A percentile compares a stretch with the other conserved stretches of the same genome.
Conservation (phyloP, 768 basidiomycete genomes). For the Hygrocybe punicea region DNA sequence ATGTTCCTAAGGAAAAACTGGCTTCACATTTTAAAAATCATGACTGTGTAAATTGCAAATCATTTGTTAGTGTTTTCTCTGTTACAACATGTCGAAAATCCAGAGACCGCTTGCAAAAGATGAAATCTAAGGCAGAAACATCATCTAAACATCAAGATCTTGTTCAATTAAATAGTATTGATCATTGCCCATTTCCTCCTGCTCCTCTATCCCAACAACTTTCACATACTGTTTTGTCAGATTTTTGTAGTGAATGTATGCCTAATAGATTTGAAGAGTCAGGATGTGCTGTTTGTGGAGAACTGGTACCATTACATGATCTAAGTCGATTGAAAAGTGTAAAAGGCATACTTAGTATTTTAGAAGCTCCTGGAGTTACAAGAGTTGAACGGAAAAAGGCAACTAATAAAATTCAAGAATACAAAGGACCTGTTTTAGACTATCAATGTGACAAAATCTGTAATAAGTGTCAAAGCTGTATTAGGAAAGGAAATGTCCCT, state of each 20-base stretch:
- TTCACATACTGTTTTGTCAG: not conserved
- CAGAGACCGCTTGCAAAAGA: not conserved
- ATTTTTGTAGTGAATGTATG: not conserved
- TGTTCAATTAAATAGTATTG: slow-evolving; percentile 4
- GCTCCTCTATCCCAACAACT: not conserved
- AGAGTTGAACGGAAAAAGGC: slow-evolving; percentile 3
- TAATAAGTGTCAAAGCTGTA: not conserved
- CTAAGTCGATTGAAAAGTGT: slow-evolving; percentile 10
- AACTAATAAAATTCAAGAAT: slow-evolving; percentile 6
- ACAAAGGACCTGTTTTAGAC: slow-evolving; percentile 16
- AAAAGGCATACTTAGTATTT: not conserved
- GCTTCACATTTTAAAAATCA: not conserved
- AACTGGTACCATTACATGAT: slow-evolving; percentile 8
- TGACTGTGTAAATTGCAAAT: not conserved
- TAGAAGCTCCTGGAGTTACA: slow-evolving; percentile 7
- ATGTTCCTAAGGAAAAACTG: not conserved
- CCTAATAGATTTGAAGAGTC: slow-evolving; percentile 20
- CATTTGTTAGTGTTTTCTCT: not conserved
- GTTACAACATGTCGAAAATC: not conserved
- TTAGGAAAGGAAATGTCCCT: slow-evolving; percentile 7
- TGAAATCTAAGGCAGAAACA: slow-evolving; percentile 1
- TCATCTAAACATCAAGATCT: slow-evolving; percentile 15
- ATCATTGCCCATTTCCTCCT: not conserved
- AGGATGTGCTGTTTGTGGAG: slow-evolving; percentile 34
- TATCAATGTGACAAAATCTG: slow-evolving; percentile 9